Percentiles rank a stretch among this genome's conserved stretches.
These are phyloP conservation scores for Penicillium glabrum DNA, from an alignment of 2,329 filamentous ascomycete genomes.

Conservation along the genomic window DNA sequence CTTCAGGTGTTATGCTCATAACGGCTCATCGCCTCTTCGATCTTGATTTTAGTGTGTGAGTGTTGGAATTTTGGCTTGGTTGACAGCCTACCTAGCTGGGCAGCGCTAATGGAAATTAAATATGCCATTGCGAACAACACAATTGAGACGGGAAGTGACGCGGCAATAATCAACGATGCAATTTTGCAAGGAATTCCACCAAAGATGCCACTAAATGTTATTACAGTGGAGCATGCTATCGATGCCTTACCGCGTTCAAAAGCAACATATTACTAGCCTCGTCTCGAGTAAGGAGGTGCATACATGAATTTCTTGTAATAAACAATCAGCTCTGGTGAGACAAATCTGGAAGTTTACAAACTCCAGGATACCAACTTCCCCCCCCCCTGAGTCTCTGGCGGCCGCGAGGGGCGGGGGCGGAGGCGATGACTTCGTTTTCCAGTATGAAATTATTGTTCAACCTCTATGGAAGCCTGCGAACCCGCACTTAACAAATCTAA, in stretches of 20 bases:
- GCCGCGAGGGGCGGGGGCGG: too few species aligned
- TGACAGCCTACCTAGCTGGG: neutral
- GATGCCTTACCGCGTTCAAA: neutral
- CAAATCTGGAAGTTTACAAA: too few species aligned
- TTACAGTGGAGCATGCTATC: slow-evolving; percentile 1
- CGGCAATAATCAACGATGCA: neutral
- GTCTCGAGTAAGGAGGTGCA: too few species aligned
- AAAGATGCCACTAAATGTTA: neutral
- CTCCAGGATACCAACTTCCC: too few species aligned
- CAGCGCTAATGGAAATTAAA: neutral
- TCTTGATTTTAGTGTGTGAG: slow-evolving; percentile 1
- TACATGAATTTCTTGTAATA: too few species aligned
- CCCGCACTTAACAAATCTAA: too few species aligned
- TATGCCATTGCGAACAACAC: slow-evolving; percentile 4
- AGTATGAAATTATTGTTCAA: too few species aligned
- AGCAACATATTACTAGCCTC: neutral
- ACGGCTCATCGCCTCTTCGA: neutral
- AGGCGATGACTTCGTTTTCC: too few species aligned
- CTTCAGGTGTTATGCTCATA: neutral
- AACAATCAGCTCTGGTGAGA: too few species aligned
- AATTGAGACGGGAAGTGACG: neutral
- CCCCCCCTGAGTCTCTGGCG: too few species aligned
- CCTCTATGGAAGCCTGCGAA: too few species aligned
- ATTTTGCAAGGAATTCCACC: slow-evolving; percentile 1
- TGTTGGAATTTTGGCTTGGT: neutral